These are phyloP conservation scores for Lizonia empirigonia DNA, from an alignment of 2,329 filamentous ascomycete genomes.

Conservation along the genomic window DNA sequence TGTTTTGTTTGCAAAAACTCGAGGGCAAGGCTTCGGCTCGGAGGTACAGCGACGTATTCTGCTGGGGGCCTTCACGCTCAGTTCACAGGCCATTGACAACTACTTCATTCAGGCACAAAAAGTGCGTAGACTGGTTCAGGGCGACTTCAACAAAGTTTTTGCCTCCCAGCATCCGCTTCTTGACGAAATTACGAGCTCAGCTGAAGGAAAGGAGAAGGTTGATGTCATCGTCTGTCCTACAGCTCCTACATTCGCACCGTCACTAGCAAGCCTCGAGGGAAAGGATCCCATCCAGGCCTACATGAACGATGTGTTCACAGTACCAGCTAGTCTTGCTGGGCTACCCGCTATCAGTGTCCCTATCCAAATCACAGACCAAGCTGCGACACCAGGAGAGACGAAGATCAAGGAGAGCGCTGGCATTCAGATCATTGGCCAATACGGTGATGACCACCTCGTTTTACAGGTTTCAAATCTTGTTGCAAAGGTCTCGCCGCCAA, in stretches of 20 bases:
- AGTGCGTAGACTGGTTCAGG: constrained; percentile 79
- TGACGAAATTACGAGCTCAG: constrained; percentile 42
- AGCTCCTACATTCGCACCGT: constrained; percentile 75
- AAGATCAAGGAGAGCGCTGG: constrained; percentile 56
- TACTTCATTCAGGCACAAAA: constrained; percentile 96
- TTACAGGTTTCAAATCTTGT: constrained; percentile 61
- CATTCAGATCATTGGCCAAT: constrained; percentile 81
- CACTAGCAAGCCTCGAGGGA: constrained; percentile 61
- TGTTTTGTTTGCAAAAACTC: constrained; percentile 70
- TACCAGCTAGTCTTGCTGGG: constrained; percentile 90
- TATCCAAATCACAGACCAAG: constrained; percentile 50
- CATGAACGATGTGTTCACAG: constrained; percentile 93
- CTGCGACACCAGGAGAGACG: constrained; percentile 33
- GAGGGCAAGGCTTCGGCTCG: constrained; percentile 75
- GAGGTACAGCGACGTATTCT: constrained; percentile 89
- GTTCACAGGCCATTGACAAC: constrained; percentile 89
- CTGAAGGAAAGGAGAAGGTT: constrained; percentile 65
- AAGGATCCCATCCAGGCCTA: constrained; percentile 73
- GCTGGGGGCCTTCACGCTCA: constrained; percentile 87
- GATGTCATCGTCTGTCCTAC: constrained; percentile 90
- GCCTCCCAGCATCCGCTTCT: constrained; percentile 70
- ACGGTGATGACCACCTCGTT: constrained; percentile 72
- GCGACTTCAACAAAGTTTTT: constrained; percentile 86
- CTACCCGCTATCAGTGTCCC: constrained; percentile 88
- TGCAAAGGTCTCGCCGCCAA: constrained; percentile 7